A percentile compares a stretch with the other conserved stretches of the same genome.
phyloP scores from a whole-genome alignment of 164 flowering plant species.

The Piper betle region DNA sequence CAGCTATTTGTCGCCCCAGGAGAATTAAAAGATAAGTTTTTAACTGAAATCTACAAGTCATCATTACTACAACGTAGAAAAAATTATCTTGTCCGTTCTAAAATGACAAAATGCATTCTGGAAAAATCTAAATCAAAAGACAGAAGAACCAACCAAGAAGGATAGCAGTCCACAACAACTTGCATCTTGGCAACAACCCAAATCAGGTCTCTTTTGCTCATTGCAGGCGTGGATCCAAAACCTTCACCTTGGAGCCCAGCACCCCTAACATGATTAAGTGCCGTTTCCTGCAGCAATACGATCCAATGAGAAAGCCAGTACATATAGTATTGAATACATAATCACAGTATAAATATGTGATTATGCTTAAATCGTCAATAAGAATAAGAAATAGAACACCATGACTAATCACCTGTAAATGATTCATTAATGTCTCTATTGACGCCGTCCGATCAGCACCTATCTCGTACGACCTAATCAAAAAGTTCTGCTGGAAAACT shows the following conservation, averaged over 20 bases:
- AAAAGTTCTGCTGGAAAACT: slow-evolving; percentile 71
- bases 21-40: too few relatives aligned
- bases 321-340: background rate
- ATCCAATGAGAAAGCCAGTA: background rate
- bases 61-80: too few relatives aligned
- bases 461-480: slow-evolving; percentile 93
- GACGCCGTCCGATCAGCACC: slow-evolving; percentile 96
- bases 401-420: slow-evolving; percentile 52
- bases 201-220: slow-evolving; percentile 72
- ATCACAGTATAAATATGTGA: too few relatives aligned
- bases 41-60: too few relatives aligned
- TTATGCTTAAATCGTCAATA: too few relatives aligned
- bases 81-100: too few relatives aligned
- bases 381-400: background rate
- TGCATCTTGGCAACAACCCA: slow-evolving; percentile 96
- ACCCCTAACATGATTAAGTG: slow-evolving; percentile 79
- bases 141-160: slow-evolving; percentile 60
- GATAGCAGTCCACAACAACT: slow-evolving; percentile 79
- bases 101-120: too few relatives aligned
- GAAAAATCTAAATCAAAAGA: too few relatives aligned
- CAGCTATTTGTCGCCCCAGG: too few relatives aligned
- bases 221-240: slow-evolving; percentile 92
- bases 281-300: slow-evolving; percentile 54
- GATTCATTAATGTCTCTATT: slow-evolving; percentile 92
- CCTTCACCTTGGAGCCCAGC: slow-evolving; percentile 90